Conservation (phyloP, 192 early-diverging fungal genomes). For the Chytriomyces confervae region DNA sequence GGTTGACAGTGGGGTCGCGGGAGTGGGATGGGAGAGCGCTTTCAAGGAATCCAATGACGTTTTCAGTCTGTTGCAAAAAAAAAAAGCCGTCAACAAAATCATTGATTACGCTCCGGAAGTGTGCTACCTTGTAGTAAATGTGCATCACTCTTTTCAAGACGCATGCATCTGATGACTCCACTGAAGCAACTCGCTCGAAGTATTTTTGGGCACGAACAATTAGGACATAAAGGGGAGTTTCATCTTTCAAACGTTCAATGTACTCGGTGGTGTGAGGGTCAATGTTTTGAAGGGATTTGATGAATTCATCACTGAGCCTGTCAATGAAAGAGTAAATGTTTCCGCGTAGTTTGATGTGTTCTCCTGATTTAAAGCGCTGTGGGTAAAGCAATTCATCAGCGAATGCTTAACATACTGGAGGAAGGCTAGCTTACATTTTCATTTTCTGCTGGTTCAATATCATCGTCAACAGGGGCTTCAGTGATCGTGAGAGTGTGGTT, state of each 20-base stretch:
- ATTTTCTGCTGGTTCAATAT: slow-evolving; percentile 47
- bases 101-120: neutral
- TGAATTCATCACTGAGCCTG: slow-evolving; percentile 97
- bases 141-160: slow-evolving; percentile 91
- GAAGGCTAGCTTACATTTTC: slow-evolving; percentile 18
- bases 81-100: neutral
- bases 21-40: slow-evolving; percentile 45
- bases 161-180: slow-evolving; percentile 71
- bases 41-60: slow-evolving; percentile 81
- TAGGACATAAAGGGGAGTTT: slow-evolving; percentile 82
- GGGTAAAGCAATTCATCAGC: neutral
- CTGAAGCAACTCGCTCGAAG: slow-evolving; percentile 69
- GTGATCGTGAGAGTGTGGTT: slow-evolving; percentile 72
- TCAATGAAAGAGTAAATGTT: slow-evolving; percentile 88
- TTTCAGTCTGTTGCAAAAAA: slow-evolving; percentile 70
- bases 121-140: slow-evolving; percentile 88
- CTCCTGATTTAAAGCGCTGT: slow-evolving; percentile 55
- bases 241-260: slow-evolving; percentile 90
- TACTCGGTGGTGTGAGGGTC: slow-evolving; percentile 98
- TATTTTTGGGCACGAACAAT: slow-evolving; percentile 88
- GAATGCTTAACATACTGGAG: neutral
- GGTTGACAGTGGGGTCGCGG: slow-evolving; percentile 33
- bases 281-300: slow-evolving; percentile 90
- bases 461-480: slow-evolving; percentile 69
- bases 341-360: slow-evolving; percentile 74